A percentile compares a stretch with the other conserved stretches of the same genome.
These are phyloP conservation scores for Sporisorium graminicola DNA, from an alignment of 1,284 basidiomycete species.

Conservation along the genomic window DNA sequence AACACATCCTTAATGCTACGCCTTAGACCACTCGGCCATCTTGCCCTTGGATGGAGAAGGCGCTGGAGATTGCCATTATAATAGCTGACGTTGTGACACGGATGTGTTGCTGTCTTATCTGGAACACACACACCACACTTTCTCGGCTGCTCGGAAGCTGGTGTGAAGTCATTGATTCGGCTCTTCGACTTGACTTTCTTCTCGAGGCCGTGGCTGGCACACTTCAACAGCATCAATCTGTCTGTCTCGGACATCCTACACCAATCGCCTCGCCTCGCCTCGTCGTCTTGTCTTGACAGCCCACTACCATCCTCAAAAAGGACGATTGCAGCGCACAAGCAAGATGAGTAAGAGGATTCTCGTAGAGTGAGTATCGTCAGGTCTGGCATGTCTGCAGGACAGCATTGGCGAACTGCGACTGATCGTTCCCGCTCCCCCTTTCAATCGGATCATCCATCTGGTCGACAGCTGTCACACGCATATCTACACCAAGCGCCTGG, in stretches of 20 bases:
- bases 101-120: too few relatives aligned
- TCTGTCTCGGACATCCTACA: too few relatives aligned
- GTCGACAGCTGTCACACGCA: conserved; percentile 78
- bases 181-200: neutral
- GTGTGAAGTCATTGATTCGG: too few relatives aligned
- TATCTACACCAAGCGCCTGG: conserved; percentile 78
- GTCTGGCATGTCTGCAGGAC: neutral
- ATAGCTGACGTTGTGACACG: too few relatives aligned
- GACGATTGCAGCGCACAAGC: neutral
- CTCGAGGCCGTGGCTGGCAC: conserved; percentile 3
- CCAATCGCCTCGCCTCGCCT: too few relatives aligned
- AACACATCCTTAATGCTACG: conserved; percentile 65
- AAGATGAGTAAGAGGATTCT: conserved; percentile 27
- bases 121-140: neutral
- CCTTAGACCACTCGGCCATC: conserved; percentile 70
- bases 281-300: neutral
- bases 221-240: neutral
- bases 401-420: neutral
- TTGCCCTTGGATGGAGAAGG: conserved; percentile 39
- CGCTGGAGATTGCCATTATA: neutral
- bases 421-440: neutral
- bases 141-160: conserved; percentile 23
- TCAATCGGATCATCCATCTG: too few relatives aligned
- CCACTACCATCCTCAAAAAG: neutral
- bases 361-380: conserved; percentile 14